Evolutionary conservation across 2,329 filamentous ascomycete genomes (phyloP), one percentile per base, ranked within the genome.

Genomic region (Verticillium tricorpus): DNA sequence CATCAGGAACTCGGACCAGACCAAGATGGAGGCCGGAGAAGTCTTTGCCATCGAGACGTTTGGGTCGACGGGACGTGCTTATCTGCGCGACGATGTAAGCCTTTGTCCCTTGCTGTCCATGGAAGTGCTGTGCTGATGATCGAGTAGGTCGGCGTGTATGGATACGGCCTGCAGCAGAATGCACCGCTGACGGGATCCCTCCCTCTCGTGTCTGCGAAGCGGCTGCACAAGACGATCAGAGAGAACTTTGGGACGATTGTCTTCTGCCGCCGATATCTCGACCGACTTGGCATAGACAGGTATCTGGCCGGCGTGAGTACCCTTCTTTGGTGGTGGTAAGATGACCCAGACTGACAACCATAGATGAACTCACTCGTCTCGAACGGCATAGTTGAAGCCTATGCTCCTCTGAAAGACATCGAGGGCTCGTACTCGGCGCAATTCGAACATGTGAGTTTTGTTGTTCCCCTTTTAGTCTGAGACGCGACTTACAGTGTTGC

Each of bases 21-120:
- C 92, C 59, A 97, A 96, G 83, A 98, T 98, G 94, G 93, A 97
- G 78, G 94, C 97, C 77, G 93, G 93, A 52, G 93, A 98, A 72
- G 89, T 93, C 19, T 98, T 96, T 75, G 93, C 93, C 66, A 96
- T 97, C 69, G 93, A 97, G 80, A 97, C 93, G 0, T 97, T 97
- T 75, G 94, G 93, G 64, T 95, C 90, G 74, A 97, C 93, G 25
- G 94, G 93, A 66, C 93, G 92, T 73, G 93, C 93, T 67, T 90
- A 91, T 72, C 91, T 97, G 61, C 81, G 87, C 67, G 93, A 97
- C 71, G 92, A 97, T 77, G 90, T 92, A 77, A 68, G 72, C 68
- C 14, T 55, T 2, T 15, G n/a, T 6, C 40, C 45, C n/a, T 19
- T 34, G 2, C 3, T 32, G 5, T 11, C 19, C 14, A 15, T 11